These are phyloP conservation scores for Lactarius sp. DNA, from an alignment of 768 basidiomycete species.

Conservation along the genomic window DNA sequence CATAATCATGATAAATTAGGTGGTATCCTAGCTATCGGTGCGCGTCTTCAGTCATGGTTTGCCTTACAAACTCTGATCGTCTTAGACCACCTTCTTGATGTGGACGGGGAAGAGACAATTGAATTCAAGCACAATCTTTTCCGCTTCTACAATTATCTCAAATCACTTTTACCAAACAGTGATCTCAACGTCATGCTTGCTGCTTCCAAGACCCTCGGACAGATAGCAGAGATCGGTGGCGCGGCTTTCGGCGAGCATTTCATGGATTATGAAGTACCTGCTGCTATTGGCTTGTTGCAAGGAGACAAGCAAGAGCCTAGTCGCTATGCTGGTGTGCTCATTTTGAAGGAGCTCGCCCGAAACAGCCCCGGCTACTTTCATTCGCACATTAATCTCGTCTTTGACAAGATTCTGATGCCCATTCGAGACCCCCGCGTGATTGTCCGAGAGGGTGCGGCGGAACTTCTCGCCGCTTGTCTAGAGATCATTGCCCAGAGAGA, in stretches of 20 bases:
- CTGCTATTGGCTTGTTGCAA: conserved; percentile 74
- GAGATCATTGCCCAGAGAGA: conserved; percentile 79
- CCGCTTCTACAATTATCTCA: conserved; percentile 89
- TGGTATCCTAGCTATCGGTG: conserved; percentile 84
- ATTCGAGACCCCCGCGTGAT: conserved; percentile 84
- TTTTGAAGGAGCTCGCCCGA: conserved; percentile 87
- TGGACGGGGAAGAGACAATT: conserved; percentile 73
- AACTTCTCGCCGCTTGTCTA: conserved; percentile 87
- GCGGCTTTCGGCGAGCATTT: conserved; percentile 81
- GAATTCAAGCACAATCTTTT: conserved; percentile 78
- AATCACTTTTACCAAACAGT: conserved; percentile 82
- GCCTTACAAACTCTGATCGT: conserved; percentile 16
- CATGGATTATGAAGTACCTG: conserved; percentile 85
- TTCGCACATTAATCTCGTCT: conserved; percentile 78
- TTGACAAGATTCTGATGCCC: conserved; percentile 90
- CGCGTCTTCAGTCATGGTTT: conserved; percentile 25
- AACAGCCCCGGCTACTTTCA: conserved; percentile 87
- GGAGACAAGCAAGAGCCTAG: conserved; percentile 72
- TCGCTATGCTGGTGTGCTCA: conserved; percentile 89
- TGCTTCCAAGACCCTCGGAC: conserved; percentile 87
- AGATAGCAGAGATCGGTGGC: conserved; percentile 80
- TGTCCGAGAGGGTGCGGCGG: conserved; percentile 89
- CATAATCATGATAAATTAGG: conserved; percentile 77
- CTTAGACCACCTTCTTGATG: conserved; percentile 69
- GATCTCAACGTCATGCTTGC: conserved; percentile 93